Base-by-base conservation (phyloP, 441 rosid genomes). In the Erodium texanum region DNA sequence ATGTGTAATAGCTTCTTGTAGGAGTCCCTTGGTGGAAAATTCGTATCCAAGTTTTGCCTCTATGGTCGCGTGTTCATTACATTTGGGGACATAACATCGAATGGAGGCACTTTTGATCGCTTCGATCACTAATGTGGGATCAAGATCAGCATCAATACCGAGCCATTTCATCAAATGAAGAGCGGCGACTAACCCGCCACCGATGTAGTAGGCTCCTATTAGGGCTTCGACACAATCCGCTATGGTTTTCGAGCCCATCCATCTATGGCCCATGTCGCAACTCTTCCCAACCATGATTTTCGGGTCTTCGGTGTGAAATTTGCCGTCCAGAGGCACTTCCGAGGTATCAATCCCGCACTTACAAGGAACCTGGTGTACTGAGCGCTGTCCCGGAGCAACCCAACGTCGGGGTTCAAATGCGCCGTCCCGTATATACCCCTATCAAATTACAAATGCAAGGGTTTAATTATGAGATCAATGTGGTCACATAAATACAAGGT, bases 321-420 rank as follows among this genome's bases (percentile, higher is more conserved):
- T 85, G 63, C 78, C 71, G 64, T 88, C 95, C 71, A 86, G 71
- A 36, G 98, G 97, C 62, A 95, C 98, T 77, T 89, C 89, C 48
- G 68, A 74, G 66, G 90, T 73, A 59, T 85, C 87, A 65, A 84
- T 74, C 63, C 87, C 87, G 64, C 97, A 90, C 14, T 76, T 70
- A 79, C 99, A 95, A 68, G 91, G 87, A 76, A 74, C 81, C 0
- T 81, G 82, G 68, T 73, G 82, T 45, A 83, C 45, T 67, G 90
- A 74, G 23, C 14, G 32, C 58, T 94, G 98, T 56, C 98, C 98
- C 3, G 99, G 96, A 79, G 98, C 95, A 14, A 82, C 85, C 98
- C 99, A 94, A 66, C 86, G 89, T 71, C 94, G 96, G 23, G 98
- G 93, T 74, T 90, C 89, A 77, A 95, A 95, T 66, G 94, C 81